Base-by-base conservation (phyloP, 441 rosid genomes). In the Erysimum pusillum region DNA sequence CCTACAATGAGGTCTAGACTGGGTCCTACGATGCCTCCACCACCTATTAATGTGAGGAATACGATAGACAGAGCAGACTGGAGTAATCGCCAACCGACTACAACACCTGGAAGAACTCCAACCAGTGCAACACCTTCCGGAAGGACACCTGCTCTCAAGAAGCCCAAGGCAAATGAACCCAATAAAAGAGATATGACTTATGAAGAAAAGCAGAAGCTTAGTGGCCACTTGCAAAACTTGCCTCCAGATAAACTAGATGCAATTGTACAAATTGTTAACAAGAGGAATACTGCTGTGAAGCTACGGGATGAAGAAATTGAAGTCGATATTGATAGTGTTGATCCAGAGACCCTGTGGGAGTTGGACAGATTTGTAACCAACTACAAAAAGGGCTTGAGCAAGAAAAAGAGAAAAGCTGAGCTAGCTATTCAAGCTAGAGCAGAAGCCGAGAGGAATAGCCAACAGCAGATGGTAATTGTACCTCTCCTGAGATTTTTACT, bases 291-390 rank as follows among this genome's bases (percentile, higher is more conserved):
- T 2, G 76, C 96, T 12, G 86, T 96, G 44, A 83, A 80, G 71
- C 92, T 88, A 69, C 91, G 85, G 38, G 99, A 93, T 41, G 97
- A 89, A 75, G 99, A 96, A 82, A 93, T 96, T 74, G 99, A 96
- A 82, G 98, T 96, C 35, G 99, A 96, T 82, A 96, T 96, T 81
- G 99, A 96, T 80, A 88, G 90, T 84, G 98, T 96, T 83, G 99
- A 96, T 81, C 86, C 92, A 0, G 99, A 96, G 88, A 96, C 99
- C 60, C 89, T 96, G 44, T 96, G 99, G 99, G 99, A 96, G 85
- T 88, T 96, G 56, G 99, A 93, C 80, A 87, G 98, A 82, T 96
- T 93, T 87, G 94, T 90, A 2, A 90, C 96, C 76, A 93, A 96
- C 85, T 96, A 90, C 79, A 93, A 89, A 81, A 93, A 96, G 81